Conservation (phyloP, 1,284 basidiomycete genomes). For the Trichosporon coremiiforme region DNA sequence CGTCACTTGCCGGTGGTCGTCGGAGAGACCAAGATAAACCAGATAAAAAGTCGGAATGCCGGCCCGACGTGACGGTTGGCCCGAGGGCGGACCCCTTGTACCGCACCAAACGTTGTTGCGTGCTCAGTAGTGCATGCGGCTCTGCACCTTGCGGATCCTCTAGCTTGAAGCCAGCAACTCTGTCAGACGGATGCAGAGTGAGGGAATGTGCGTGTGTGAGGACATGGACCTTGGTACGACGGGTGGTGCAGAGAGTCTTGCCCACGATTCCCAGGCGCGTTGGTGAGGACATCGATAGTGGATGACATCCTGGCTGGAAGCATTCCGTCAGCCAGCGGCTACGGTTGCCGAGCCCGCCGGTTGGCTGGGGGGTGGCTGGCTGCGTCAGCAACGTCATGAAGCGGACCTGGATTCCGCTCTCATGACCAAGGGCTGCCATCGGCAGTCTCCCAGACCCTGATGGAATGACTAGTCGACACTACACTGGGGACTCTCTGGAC, state of each 20-base stretch:
- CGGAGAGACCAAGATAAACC: neutral
- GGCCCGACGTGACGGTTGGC: slow-evolving; percentile 1
- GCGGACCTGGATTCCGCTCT: slow-evolving; percentile 15
- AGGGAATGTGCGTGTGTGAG: too few species aligned
- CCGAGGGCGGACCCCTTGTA: neutral
- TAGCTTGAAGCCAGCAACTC: too few species aligned
- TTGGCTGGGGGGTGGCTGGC: neutral
- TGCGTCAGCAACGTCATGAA: slow-evolving; percentile 9
- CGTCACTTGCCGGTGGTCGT: neutral
- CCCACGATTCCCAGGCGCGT: neutral
- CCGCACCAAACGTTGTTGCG: neutral
- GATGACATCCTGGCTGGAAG: neutral
- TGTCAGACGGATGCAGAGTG: too few species aligned
- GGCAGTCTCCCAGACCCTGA: slow-evolving; percentile 3
- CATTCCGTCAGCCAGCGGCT: neutral
- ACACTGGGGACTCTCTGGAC: neutral
- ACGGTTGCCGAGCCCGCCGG: neutral
- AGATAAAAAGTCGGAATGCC: neutral
- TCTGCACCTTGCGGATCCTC: too few species aligned
- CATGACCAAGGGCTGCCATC: slow-evolving; percentile 6
- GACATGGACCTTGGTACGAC: too few species aligned
- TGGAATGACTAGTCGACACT: slow-evolving; percentile 1
- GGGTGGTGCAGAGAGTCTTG: too few species aligned
- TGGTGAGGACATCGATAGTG: neutral
- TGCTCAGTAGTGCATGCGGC: neutral